Evolutionary conservation across 768 basidiomycete species (phyloP).

Genomic region (Pleurotus eryngii): DNA sequence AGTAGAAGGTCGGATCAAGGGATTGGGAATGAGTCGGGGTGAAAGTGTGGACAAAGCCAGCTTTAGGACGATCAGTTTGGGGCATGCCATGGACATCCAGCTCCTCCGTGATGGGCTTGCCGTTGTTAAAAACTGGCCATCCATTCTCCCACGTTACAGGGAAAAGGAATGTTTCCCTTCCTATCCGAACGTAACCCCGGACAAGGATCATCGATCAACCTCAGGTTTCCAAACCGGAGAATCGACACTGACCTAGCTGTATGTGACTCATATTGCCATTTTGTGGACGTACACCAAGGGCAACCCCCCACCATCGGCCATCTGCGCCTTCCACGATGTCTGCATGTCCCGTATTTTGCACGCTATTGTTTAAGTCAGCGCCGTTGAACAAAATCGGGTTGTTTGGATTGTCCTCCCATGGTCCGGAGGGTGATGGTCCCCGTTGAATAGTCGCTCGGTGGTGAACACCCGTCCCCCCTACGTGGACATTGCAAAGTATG

Average conservation of each 20-base stretch:
- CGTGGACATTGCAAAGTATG: not conserved
- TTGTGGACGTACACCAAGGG: conserved; percentile 36
- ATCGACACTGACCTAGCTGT: conserved; percentile 24
- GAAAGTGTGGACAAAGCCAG: conserved; percentile 20
- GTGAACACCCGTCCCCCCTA: conserved; percentile 32
- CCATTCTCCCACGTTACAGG: conserved; percentile 36
- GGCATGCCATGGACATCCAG: conserved; percentile 9
- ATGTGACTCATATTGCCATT: conserved; percentile 27
- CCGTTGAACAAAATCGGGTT: conserved; percentile 40
- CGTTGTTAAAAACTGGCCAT: conserved; percentile 36
- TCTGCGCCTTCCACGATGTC: conserved; percentile 32
- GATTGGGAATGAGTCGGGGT: conserved; percentile 24
- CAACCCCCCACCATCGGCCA: conserved; percentile 39
- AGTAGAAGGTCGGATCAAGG: conserved; percentile 32
- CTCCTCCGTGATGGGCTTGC: conserved; percentile 27
- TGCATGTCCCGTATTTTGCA: conserved; percentile 36
- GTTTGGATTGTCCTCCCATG: conserved; percentile 37
- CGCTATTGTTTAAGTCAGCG: conserved; percentile 27
- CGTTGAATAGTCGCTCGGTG: conserved; percentile 37
- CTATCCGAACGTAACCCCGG: conserved; percentile 11
- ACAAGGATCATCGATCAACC: not conserved
- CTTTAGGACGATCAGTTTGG: conserved; percentile 23
- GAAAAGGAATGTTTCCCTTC: conserved; percentile 37
- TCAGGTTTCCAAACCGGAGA: not conserved
- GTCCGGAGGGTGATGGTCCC: conserved; percentile 33